phyloP scores from a whole-genome alignment of 1,284 basidiomycete genomes.

The Ceratobasidium theobromae region DNA sequence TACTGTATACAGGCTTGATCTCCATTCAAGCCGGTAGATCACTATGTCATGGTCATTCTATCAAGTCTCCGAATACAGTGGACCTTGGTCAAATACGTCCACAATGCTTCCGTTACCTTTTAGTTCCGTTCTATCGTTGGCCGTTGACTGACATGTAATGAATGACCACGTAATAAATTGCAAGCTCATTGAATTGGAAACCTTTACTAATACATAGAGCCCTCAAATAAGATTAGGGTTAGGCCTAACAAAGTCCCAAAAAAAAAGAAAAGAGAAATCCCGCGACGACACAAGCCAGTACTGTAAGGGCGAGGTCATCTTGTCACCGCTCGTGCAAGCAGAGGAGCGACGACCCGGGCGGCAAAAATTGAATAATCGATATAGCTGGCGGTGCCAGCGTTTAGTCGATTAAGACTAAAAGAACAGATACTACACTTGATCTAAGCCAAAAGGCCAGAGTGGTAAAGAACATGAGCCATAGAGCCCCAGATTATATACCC shows the following conservation, averaged over 20 bases:
- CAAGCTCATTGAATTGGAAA: neutral
- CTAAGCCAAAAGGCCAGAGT: constrained; percentile 95
- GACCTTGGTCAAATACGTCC: too few species aligned
- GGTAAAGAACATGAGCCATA: constrained; percentile 51
- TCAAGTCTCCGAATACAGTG: too few species aligned
- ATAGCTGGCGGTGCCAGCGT: constrained; percentile 13
- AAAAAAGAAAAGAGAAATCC: constrained; percentile 29
- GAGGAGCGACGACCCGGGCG: constrained; percentile 29
- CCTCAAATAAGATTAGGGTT: constrained; percentile 12
- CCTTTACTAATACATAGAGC: too few species aligned
- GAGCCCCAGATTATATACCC: constrained; percentile 20
- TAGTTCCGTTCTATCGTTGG: too few species aligned
- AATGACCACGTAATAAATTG: neutral
- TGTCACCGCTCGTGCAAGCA: constrained; percentile 34
- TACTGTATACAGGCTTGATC: too few species aligned
- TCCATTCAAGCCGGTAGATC: too few species aligned
- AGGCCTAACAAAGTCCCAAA: constrained; percentile 5
- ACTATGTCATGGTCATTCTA: too few species aligned
- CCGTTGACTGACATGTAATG: neutral
- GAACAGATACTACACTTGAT: constrained; percentile 96
- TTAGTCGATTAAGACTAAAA: constrained; percentile 49
- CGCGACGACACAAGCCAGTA: constrained; percentile 36
- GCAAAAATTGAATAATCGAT: constrained; percentile 32
- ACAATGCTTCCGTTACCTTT: too few species aligned
- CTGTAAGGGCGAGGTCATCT: constrained; percentile 37